A percentile compares a stretch with the other conserved stretches of the same genome.
Evolutionary conservation across 2,329 filamentous ascomycete species (phyloP).

Genomic region (Drechslera avenae): DNA sequence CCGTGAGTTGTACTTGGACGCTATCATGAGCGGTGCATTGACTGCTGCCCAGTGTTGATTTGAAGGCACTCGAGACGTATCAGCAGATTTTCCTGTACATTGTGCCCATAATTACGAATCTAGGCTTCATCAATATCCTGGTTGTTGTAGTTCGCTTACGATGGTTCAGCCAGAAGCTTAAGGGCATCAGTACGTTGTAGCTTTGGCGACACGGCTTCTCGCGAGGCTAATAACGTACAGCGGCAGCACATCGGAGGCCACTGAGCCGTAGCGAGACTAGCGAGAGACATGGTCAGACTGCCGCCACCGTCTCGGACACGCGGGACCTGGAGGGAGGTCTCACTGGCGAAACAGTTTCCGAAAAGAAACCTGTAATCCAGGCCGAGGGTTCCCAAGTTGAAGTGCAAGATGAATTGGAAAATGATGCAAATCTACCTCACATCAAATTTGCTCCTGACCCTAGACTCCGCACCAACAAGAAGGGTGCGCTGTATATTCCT

Average conservation of each 20-base stretch:
- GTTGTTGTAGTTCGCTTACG: constrained; percentile 93
- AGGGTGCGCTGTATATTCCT: constrained; percentile 7
- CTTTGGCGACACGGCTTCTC: not conserved
- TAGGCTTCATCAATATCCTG: constrained; percentile 58
- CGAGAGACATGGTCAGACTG: not conserved
- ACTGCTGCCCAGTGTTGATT: constrained; percentile 48
- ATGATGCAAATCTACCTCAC: not conserved
- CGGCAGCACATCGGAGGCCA: constrained; percentile 63
- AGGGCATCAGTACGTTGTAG: constrained; percentile 67
- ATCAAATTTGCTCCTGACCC: constrained; percentile 15
- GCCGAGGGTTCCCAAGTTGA: not conserved
- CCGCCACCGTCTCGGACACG: not conserved
- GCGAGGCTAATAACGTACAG: not conserved
- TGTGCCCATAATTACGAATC: constrained; percentile 44
- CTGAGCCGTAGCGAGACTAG: not conserved
- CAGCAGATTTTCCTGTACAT: constrained; percentile 56
- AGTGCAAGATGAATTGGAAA: not conserved
- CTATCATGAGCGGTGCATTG: not conserved
- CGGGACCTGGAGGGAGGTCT: constrained; percentile 10
- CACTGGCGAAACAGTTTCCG: constrained; percentile 7
- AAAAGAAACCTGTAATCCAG: not conserved
- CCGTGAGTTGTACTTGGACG: constrained; percentile 55
- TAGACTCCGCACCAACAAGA: not conserved
- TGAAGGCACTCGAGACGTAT: constrained; percentile 54
- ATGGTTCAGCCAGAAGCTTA: constrained; percentile 97